phyloP scores from a whole-genome alignment of 2,329 filamentous ascomycete species.

The Ophioceras dolichostomum region DNA sequence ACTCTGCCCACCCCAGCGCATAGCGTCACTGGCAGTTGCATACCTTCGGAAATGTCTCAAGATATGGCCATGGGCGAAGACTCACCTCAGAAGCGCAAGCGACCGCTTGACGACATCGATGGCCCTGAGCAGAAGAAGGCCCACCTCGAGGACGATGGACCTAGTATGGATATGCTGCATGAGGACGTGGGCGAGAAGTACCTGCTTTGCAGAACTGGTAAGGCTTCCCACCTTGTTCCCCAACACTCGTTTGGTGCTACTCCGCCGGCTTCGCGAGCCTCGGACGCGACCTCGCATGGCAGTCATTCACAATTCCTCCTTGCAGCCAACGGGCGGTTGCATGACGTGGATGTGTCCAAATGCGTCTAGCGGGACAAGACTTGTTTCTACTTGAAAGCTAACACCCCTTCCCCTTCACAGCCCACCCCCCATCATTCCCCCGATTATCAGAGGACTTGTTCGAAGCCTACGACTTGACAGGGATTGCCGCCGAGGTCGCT shows the following conservation, averaged over 20 bases:
- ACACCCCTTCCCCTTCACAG: too few relatives aligned
- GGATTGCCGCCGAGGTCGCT: constrained; percentile 48
- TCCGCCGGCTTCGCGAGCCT: too few relatives aligned
- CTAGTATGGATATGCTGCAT: constrained; percentile 52
- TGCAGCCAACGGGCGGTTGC: too few relatives aligned
- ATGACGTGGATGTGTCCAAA: too few relatives aligned
- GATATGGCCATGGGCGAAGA: constrained; percentile 35
- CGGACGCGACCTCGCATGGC: too few relatives aligned
- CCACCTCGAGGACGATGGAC: constrained; percentile 47
- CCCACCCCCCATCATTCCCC: constrained; percentile 30
- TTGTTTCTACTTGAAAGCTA: too few relatives aligned
- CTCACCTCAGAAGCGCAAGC: constrained; percentile 50
- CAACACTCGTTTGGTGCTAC: constrained; percentile 10
- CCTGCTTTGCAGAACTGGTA: constrained; percentile 55
- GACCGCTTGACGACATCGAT: constrained; percentile 40
- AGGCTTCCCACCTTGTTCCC: constrained; percentile 40
- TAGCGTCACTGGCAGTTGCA: constrained; percentile 45
- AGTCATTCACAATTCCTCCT: too few relatives aligned
- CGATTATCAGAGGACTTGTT: constrained; percentile 44
- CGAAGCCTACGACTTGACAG: constrained; percentile 41
- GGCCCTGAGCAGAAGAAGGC: constrained; percentile 48
- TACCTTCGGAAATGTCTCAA: constrained; percentile 27
- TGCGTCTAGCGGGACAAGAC: too few relatives aligned
- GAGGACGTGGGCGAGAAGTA: constrained; percentile 56
- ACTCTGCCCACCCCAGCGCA: constrained; percentile 50